Percentiles rank a stretch among this genome's conserved stretches.
phyloP scores from a whole-genome alignment of 208 protist genomes.

The Acanthamoeba culbertsoni region DNA sequence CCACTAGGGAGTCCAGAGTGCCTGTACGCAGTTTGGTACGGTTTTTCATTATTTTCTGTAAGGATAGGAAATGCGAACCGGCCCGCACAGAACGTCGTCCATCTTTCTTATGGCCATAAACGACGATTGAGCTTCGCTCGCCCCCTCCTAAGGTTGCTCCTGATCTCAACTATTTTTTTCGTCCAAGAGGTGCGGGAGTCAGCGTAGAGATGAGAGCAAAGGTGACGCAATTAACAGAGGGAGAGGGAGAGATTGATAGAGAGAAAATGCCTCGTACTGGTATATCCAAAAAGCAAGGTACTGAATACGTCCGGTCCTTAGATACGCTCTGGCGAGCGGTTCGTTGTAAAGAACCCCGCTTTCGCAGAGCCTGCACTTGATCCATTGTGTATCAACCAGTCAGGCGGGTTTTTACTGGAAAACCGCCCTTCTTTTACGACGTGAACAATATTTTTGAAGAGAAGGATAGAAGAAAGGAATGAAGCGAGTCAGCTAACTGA shows the following conservation, averaged over 20 bases:
- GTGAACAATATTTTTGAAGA: no score
- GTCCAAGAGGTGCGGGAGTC: no score
- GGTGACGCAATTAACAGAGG: background rate
- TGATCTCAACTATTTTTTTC: background rate
- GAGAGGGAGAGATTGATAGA: background rate
- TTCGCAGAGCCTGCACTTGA: no score
- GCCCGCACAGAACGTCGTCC: background rate
- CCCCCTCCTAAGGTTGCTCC: background rate
- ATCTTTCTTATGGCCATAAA: conserved; percentile 54
- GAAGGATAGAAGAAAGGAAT: no score
- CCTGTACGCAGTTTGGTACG: no score
- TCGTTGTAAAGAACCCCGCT: conserved; percentile 38
- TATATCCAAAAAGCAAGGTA: conserved; percentile 53
- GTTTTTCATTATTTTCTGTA: no score
- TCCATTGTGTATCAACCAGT: no score
- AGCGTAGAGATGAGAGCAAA: background rate
- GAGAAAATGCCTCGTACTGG: background rate
- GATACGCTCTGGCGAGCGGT: background rate
- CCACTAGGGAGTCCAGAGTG: conserved; percentile 36
- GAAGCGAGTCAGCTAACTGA: no score
- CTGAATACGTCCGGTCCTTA: conserved; percentile 36
- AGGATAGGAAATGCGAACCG: no score
- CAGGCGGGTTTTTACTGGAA: no score
- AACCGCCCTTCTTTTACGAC: no score
- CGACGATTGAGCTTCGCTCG: conserved; percentile 16